These are phyloP conservation scores for Tylopilus balloui DNA, from an alignment of 768 basidiomycete species.

Conservation along the genomic window DNA sequence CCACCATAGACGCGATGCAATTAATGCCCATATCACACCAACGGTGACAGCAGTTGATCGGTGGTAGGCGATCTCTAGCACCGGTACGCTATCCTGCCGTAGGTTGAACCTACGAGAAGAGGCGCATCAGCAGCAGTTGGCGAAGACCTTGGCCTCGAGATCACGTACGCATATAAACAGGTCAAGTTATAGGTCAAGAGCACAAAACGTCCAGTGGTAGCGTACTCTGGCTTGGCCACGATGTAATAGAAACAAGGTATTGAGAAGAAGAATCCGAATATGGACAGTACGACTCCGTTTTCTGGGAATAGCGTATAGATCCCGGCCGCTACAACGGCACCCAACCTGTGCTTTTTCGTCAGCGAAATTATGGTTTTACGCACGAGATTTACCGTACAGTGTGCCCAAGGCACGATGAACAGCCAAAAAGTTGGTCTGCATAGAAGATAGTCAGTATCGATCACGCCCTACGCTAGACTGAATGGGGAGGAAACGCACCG, in stretches of 20 bases:
- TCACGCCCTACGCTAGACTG: background rate
- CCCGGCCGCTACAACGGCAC: slow-evolving; percentile 69
- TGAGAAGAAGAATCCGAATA: slow-evolving; percentile 86
- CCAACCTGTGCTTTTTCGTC: slow-evolving; percentile 47
- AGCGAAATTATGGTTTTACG: slow-evolving; percentile 3
- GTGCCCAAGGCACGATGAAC: slow-evolving; percentile 85
- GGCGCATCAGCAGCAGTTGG: background rate
- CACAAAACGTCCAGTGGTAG: slow-evolving; percentile 73
- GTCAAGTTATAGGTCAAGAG: slow-evolving; percentile 89
- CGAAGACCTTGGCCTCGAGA: background rate
- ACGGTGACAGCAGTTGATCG: slow-evolving; percentile 77
- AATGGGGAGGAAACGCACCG: slow-evolving; percentile 41
- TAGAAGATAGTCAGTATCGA: slow-evolving; percentile 10
- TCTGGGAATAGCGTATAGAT: slow-evolving; percentile 76
- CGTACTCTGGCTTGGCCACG: slow-evolving; percentile 71
- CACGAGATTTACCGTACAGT: slow-evolving; percentile 45
- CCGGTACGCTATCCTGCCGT: slow-evolving; percentile 58
- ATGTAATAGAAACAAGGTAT: slow-evolving; percentile 93
- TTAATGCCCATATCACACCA: slow-evolving; percentile 85
- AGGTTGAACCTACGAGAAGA: slow-evolving; percentile 63
- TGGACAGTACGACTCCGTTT: slow-evolving; percentile 64
- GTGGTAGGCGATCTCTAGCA: slow-evolving; percentile 66
- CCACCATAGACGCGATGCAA: slow-evolving; percentile 93
- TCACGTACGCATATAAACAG: slow-evolving; percentile 58
- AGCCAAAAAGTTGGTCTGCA: slow-evolving; percentile 80